Evolutionary conservation across 2,329 filamentous ascomycete genomes (phyloP).

Genomic region (Cephalotrichum gorgonifer): DNA sequence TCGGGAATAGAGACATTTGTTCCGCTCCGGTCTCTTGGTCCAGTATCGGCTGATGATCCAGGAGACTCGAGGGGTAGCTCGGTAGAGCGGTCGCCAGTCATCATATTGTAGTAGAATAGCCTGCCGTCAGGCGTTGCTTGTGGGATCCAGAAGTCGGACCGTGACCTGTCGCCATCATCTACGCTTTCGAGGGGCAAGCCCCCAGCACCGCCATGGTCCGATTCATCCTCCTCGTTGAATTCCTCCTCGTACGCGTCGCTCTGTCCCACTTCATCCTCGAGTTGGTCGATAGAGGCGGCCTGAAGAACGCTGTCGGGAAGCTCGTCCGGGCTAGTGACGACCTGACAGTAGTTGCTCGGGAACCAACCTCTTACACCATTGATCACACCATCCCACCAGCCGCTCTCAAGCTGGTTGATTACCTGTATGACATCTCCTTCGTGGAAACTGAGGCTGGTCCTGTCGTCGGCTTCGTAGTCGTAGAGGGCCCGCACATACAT

Average conservation of each 20-base stretch:
- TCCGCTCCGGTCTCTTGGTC: conserved; percentile 62
- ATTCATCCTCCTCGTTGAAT: conserved; percentile 57
- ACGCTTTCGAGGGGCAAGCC: conserved; percentile 58
- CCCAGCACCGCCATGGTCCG: conserved; percentile 47
- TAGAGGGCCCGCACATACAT: conserved; percentile 95
- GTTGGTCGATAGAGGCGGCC: conserved; percentile 4
- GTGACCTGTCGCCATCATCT: conserved; percentile 57
- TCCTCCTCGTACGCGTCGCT: conserved; percentile 59
- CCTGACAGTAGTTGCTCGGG: conserved; percentile 94
- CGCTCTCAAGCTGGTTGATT: conserved; percentile 93
- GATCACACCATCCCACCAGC: conserved; percentile 99
- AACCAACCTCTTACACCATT: conserved; percentile 97
- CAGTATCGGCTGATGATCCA: conserved; percentile 66
- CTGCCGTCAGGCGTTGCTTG: conserved; percentile 90
- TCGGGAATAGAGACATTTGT: conserved; percentile 84
- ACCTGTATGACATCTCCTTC: conserved; percentile 97
- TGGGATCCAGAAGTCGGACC: conserved; percentile 96
- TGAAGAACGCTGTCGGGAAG: conserved; percentile 47
- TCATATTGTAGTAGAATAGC: conserved; percentile 95
- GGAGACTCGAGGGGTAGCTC: conserved; percentile 91
- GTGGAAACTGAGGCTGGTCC: conserved; percentile 91
- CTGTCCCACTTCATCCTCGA: conserved; percentile 51
- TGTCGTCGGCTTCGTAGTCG: conserved; percentile 95
- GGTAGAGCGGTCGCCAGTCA: conserved; percentile 90
- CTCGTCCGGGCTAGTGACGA: conserved; percentile 69